These are phyloP conservation scores for Acidiella bohemica DNA, from an alignment of 495 filamentous ascomycete species.

Conservation along the genomic window DNA sequence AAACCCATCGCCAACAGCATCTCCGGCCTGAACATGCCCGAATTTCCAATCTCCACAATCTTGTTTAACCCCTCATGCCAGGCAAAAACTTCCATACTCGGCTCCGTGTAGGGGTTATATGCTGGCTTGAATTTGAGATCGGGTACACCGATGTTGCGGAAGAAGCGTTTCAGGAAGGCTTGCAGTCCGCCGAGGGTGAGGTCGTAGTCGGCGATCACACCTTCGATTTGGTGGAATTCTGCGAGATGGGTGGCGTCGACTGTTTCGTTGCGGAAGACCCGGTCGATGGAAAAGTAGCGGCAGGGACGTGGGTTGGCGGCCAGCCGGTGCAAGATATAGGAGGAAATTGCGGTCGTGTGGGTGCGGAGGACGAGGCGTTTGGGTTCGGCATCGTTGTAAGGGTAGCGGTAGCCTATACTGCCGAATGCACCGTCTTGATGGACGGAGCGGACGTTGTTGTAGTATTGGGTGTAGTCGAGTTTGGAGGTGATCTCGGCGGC, in stretches of 20 bases:
- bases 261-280: conserved; percentile 91
- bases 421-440: conserved; percentile 81
- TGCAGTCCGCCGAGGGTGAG: conserved; percentile 85
- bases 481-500: conserved; percentile 31
- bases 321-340: conserved; percentile 78
- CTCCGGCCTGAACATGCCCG: conserved; percentile 94
- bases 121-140: conserved; percentile 87
- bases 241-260: conserved; percentile 94
- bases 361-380: conserved; percentile 82
- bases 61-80: conserved; percentile 81
- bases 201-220: conserved; percentile 91
- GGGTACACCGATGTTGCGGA: conserved; percentile 84
- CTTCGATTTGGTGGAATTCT: conserved; percentile 97
- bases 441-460: conserved; percentile 68
- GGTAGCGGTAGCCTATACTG: conserved; percentile 88
- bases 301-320: conserved; percentile 68
- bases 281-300: conserved; percentile 92
- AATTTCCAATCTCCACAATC: conserved; percentile 95
- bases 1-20: conserved; percentile 87
- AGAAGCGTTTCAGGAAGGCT: conserved; percentile 95
- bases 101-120: conserved; percentile 99
- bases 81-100: conserved; percentile 90
- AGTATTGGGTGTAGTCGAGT: conserved; percentile 69
- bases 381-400: conserved; percentile 81
- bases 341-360: conserved; percentile 84